Percentiles rank a stretch among this genome's conserved stretches.
phyloP scores from a whole-genome alignment of 106 monocot genomes.

The Dendrobium catenatum region DNA sequence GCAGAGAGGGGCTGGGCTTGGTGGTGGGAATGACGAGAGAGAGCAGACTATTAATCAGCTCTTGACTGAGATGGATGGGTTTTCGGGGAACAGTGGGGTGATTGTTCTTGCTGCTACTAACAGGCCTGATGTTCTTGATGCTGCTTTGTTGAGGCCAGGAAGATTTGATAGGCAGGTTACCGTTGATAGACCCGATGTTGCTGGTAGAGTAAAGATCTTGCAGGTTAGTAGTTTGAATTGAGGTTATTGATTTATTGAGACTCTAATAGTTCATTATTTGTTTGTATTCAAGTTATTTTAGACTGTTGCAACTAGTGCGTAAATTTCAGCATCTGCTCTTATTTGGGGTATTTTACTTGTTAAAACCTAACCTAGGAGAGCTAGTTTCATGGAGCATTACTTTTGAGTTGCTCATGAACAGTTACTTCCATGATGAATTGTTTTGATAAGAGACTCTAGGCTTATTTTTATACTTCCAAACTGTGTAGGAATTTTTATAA shows the following conservation, averaged over 20 bases:
- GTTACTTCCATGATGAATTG: background rate
- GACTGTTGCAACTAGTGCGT: background rate
- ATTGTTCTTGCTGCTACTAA: constrained; percentile 96
- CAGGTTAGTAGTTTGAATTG: constrained; percentile 38
- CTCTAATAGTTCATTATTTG: background rate
- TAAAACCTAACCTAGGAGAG: background rate
- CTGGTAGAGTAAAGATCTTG: constrained; percentile 91
- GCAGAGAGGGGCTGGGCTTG: constrained; percentile 89
- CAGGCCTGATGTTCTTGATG: constrained; percentile 90
- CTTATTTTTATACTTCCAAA: too few species aligned
- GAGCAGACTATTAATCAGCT: constrained; percentile 99
- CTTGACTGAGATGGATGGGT: constrained; percentile 98
- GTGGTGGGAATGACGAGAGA: constrained; percentile 96
- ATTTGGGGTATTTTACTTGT: background rate
- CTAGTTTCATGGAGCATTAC: background rate
- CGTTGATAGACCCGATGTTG: constrained; percentile 61
- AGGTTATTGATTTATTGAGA: background rate
- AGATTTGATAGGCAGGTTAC: constrained; percentile 96
- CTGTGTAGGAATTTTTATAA: too few species aligned
- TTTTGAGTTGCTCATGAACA: background rate
- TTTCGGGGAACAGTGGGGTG: constrained; percentile 91
- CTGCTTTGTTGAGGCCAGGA: constrained; percentile 83
- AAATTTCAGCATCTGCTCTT: background rate
- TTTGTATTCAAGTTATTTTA: background rate
- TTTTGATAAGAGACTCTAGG: too few species aligned